Evolutionary conservation across 768 basidiomycete genomes (phyloP), one percentile per base, ranked within the genome.

Genomic region (Suillus discolor): DNA sequence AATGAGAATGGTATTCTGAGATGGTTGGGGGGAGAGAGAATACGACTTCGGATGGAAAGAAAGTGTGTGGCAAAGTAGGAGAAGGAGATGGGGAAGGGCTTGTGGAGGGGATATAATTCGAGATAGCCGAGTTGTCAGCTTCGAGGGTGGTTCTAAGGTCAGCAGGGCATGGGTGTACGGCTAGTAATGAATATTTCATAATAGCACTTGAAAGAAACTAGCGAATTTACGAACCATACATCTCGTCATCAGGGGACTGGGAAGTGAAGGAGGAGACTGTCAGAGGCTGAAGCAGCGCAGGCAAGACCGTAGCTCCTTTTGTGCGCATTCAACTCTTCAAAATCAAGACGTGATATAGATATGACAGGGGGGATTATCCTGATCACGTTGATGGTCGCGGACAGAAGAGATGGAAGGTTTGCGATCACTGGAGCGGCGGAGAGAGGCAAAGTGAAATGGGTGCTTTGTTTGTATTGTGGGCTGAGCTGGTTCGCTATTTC

Each of bases 91-190:
- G 51, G 68, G 34, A 73, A 6, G 57, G 57, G 25, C 57, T 59
- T 15, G 57, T 8, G 16, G 57, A 73, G 0, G 83, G 84, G 41
- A 85, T 68, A 67, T 85, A 79, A 69, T 81, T 87, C 1, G 84
- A 84, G 25, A 89, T 81, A 12, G 87, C 87, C 36, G 91, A 93
- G 28, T 83, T 89, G 68, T 93, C 91, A 4, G 89, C 87, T 74
- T 93, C 91, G 11, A 92, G 80, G 64, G 92, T 93, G 13, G 89
- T 91, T 8, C 90, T 92, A 44, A 93, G 79, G 66, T 92, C 91
- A 4, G 83, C 82, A 13, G 72, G 69, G 41, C 71, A 55, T 2
- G 80, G 78, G 6, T 83, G 78, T 12, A 79, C 78, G 61, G 79
- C 71, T 23, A 66, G 73, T 2, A 66, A 51, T 49, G 73, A 71